These are phyloP conservation scores for Fusarium tricinctum DNA, from an alignment of 2,329 filamentous ascomycete species.

Conservation along the genomic window DNA sequence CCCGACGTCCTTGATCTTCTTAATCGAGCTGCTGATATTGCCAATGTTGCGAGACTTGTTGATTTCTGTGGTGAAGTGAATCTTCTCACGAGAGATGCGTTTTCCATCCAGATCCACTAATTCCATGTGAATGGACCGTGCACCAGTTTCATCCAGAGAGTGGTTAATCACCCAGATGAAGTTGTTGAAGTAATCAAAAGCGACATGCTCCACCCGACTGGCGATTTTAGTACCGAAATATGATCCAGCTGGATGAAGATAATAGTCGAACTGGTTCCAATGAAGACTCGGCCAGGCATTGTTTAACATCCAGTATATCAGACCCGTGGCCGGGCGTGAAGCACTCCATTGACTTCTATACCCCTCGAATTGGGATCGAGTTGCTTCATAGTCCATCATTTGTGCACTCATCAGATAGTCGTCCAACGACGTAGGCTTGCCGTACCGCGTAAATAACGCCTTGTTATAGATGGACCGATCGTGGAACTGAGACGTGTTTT, in stretches of 20 bases:
- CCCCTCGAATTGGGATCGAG: neutral
- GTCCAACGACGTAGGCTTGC: constrained; percentile 2
- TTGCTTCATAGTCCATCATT: constrained; percentile 16
- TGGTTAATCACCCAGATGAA: neutral
- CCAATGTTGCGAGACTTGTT: neutral
- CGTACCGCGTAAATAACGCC: neutral
- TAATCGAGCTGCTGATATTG: neutral
- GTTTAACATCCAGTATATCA: constrained; percentile 13
- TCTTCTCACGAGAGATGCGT: neutral
- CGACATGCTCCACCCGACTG: neutral
- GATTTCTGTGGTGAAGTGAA: neutral
- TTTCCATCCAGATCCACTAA: neutral
- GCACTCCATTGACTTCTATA: neutral
- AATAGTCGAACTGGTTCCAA: constrained; percentile 10
- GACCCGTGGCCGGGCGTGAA: neutral
- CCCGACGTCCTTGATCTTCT: neutral
- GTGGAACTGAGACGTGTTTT: neutral
- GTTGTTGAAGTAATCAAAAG: neutral
- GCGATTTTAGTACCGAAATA: constrained; percentile 7
- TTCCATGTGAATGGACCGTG: neutral
- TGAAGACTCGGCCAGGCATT: constrained; percentile 14
- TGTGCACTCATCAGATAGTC: constrained; percentile 1
- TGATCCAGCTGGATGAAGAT: constrained; percentile 3
- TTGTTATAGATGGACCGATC: constrained; percentile 11
- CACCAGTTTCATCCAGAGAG: neutral